Evolutionary conservation across 108 stramenopile genomes (phyloP).

Genomic region (Mediolabrus comicus): DNA sequence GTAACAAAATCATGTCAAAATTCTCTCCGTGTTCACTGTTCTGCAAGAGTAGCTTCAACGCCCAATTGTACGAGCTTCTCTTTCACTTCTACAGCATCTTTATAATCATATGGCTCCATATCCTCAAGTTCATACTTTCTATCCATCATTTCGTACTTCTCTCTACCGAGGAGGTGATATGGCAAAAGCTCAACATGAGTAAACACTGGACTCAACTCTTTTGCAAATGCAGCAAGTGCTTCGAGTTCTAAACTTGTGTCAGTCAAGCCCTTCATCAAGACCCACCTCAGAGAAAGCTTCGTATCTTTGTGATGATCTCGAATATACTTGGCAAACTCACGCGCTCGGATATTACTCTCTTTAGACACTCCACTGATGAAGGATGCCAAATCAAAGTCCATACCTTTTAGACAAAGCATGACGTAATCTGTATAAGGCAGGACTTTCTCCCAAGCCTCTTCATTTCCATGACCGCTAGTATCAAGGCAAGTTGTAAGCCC

Average conservation of each 20-base stretch:
- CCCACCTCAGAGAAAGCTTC: slow-evolving; percentile 59
- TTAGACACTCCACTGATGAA: slow-evolving; percentile 42
- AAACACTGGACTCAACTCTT: slow-evolving; percentile 48
- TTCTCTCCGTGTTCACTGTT: neutral
- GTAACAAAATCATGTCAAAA: neutral
- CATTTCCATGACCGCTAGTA: slow-evolving; percentile 60
- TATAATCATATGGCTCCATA: slow-evolving; percentile 43
- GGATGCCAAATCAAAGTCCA: slow-evolving; percentile 56
- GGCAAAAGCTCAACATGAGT: slow-evolving; percentile 60
- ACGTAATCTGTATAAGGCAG: slow-evolving; percentile 57
- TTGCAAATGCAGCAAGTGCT: slow-evolving; percentile 51
- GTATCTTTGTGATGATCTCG: slow-evolving; percentile 50
- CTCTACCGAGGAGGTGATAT: slow-evolving; percentile 59
- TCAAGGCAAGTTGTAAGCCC: slow-evolving; percentile 71
- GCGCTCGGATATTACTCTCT: slow-evolving; percentile 31
- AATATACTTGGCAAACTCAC: slow-evolving; percentile 57
- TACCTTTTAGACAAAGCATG: slow-evolving; percentile 62
- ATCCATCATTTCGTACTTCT: slow-evolving; percentile 53
- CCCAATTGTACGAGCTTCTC: slow-evolving; percentile 29
- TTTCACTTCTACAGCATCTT: slow-evolving; percentile 49
- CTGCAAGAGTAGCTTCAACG: slow-evolving; percentile 27
- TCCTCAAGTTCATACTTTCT: slow-evolving; percentile 46
- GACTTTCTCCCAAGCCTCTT: slow-evolving; percentile 49
- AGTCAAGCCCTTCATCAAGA: slow-evolving; percentile 57
- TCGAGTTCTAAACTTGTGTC: slow-evolving; percentile 58